Evolutionary conservation across 441 rosid species (phyloP), one percentile per base, ranked within the genome.

Genomic region (Syzygium syzygioides): DNA sequence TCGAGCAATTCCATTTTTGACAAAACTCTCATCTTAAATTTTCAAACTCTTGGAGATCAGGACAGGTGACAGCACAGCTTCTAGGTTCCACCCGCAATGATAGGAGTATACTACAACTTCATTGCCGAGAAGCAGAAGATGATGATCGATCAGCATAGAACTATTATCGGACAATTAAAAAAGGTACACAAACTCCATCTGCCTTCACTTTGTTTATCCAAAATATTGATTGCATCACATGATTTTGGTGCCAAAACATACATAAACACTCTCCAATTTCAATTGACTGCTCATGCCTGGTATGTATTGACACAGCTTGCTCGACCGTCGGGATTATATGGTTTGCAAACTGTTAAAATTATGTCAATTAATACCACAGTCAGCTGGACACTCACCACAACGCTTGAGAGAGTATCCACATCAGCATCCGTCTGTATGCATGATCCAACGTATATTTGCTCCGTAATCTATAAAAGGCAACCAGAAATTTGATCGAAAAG

Each of bases 371-470:
- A 30, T 17, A 85, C 62, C 34, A 30, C 50, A 37, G 52, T 76
- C 59, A 45, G 26, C 87, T 79, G 87, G 80, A 71, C 88, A 94
- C 97, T 94, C 88, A 98, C 99, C 87, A 89, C 91, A 62, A 71
- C 90, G 19, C 87, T 90, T 60, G 96, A 93, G 91, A 97, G 90
- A 17, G 91, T 91, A 92, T 95, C 92, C 12, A 96, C 95, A 93
- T 98, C 99, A 53, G 92, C 94, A 91, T 94, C 97, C 71, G 93
- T 93, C 94, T 98, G 99, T 89, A 96, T 91, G 86, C 99, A 96
- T 76, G 99, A 98, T 54, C 99, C 99, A 45, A 96, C 95, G 88
- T 95, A 94, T 90, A 96, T 94, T 87, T 98, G 99, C 93, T 98
- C 99, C 2, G 99, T 98, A 87, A 98, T 94, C 99, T 98, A 91